Evolutionary conservation across 2,329 filamentous ascomycete species (phyloP).

Genomic region (Triangularia setosa): DNA sequence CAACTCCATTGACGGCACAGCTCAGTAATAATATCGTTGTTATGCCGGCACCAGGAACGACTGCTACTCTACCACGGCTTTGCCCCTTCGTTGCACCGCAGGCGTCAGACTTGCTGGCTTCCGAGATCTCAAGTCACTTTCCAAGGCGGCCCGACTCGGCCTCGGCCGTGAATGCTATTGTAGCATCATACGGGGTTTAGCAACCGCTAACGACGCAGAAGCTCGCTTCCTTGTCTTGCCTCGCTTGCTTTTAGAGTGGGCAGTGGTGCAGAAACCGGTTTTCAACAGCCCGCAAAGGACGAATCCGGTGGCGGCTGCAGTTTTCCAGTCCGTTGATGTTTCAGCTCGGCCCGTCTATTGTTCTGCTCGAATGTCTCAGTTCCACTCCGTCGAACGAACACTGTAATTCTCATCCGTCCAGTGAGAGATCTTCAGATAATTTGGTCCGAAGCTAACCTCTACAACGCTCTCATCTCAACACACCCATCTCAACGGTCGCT

Average conservation of each 20-base stretch:
- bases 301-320: background rate
- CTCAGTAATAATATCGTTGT: background rate
- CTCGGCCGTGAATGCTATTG: conserved; percentile 1
- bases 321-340: background rate
- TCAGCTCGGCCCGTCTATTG: background rate
- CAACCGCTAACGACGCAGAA: background rate
- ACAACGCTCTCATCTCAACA: background rate
- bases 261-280: background rate
- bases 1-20: background rate
- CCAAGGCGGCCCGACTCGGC: conserved; percentile 2
- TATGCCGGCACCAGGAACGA: background rate
- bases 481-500: background rate
- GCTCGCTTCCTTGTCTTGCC: background rate
- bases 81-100: background rate
- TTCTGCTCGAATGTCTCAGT: background rate
- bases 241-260: background rate
- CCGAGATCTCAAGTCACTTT: conserved; percentile 8
- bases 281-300: background rate
- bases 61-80: background rate
- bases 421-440: background rate
- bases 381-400: background rate
- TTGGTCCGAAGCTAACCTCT: background rate
- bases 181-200: background rate
- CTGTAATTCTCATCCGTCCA: no score
- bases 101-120: background rate